Evolutionary conservation across 2,329 filamentous ascomycete species (phyloP).

Genomic region (Diaporthe sp.): DNA sequence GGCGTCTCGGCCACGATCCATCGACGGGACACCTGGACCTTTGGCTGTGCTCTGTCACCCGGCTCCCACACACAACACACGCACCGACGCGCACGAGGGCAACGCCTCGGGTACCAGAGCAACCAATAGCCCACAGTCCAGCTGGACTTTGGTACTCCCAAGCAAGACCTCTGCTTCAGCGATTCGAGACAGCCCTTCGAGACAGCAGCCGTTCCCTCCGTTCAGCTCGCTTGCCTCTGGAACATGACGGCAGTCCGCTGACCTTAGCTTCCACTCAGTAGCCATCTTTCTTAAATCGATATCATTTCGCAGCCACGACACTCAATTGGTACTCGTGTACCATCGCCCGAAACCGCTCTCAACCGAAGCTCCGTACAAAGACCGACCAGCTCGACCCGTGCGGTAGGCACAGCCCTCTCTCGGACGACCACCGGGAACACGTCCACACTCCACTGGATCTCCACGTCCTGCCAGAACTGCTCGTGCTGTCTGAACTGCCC

Average conservation of each 20-base stretch:
- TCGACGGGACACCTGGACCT: neutral
- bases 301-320: conserved; percentile 28
- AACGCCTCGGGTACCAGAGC: neutral
- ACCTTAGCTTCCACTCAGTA: conserved; percentile 12
- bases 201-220: neutral
- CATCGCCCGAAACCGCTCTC: neutral
- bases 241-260: conserved; percentile 14
- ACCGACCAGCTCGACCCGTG: conserved; percentile 1
- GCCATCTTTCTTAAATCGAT: conserved; percentile 35
- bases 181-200: conserved; percentile 16
- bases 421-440: conserved; percentile 27
- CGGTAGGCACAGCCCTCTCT: conserved; percentile 8
- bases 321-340: neutral
- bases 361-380: neutral
- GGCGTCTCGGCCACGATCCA: conserved; percentile 5
- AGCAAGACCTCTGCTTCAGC: conserved; percentile 17
- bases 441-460: conserved; percentile 38
- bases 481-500: conserved; percentile 38
- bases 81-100: conserved; percentile 13
- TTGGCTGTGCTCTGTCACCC: conserved; percentile 12
- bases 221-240: conserved; percentile 31
- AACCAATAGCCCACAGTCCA: conserved; percentile 22
- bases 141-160: conserved; percentile 26
- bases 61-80: conserved; percentile 1
- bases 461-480: neutral